These are phyloP conservation scores for Sphagnum tenellum DNA, from an alignment of 225 moss, liverwort and hornwort genomes.

Conservation along the genomic window DNA sequence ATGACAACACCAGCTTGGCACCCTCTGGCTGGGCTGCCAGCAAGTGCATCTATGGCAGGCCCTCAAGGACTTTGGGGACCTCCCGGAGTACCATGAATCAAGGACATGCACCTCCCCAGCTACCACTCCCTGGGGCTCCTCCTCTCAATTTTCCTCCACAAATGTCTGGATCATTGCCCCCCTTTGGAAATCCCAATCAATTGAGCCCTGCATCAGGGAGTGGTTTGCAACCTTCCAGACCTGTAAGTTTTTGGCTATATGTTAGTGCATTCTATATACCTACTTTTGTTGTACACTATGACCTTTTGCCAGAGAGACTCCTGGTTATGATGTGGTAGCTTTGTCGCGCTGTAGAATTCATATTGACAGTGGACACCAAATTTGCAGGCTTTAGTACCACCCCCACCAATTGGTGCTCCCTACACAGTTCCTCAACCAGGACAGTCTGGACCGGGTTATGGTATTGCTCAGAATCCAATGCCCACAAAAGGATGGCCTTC, in stretches of 20 bases:
- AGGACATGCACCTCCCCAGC: constrained; percentile 43
- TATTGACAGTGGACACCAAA: too few relatives aligned
- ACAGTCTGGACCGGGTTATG: constrained; percentile 43
- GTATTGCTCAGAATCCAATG: constrained; percentile 37
- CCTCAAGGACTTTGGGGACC: constrained; percentile 61
- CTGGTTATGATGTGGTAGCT: too few relatives aligned
- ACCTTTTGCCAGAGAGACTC: neutral
- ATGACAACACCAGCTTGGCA: constrained; percentile 79
- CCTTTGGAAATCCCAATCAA: constrained; percentile 25
- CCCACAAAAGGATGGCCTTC: constrained; percentile 55
- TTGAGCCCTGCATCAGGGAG: constrained; percentile 27
- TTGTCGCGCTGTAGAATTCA: too few relatives aligned
- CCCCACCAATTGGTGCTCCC: constrained; percentile 28
- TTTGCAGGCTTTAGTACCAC: constrained; percentile 37
- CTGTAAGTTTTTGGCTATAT: constrained; percentile 17
- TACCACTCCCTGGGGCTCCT: constrained; percentile 28
- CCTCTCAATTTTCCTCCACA: constrained; percentile 21
- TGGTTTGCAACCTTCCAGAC: constrained; percentile 11
- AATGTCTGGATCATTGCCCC: constrained; percentile 2
- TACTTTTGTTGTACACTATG: neutral
- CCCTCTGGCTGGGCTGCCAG: constrained; percentile 45
- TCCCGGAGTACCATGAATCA: constrained; percentile 37
- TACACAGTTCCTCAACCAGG: constrained; percentile 33
- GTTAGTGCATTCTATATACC: neutral
- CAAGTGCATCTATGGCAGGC: constrained; percentile 27